phyloP scores from a whole-genome alignment of 805 yeast genomes.

The Blastobotrys chiropterorum region DNA sequence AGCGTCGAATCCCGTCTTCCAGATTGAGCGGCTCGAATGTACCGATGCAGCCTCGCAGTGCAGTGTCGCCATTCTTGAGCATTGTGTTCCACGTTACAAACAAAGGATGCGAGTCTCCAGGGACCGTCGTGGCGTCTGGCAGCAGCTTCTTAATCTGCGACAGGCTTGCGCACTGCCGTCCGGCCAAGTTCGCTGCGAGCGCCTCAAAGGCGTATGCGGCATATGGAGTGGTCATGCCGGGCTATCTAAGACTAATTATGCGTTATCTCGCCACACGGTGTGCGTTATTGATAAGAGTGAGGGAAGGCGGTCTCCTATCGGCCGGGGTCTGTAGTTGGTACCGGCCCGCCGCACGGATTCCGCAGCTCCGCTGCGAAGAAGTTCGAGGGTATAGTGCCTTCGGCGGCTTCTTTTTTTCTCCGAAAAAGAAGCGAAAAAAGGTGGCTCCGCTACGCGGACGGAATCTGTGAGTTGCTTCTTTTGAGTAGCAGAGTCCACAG shows the following conservation, averaged over 20 bases:
- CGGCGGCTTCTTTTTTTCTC: too few relatives aligned
- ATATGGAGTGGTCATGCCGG: conserved; percentile 24
- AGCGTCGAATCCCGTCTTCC: conserved; percentile 53
- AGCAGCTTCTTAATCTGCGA: conserved; percentile 10
- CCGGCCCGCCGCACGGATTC: too few relatives aligned
- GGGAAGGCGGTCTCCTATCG: too few relatives aligned
- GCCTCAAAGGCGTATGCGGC: conserved; percentile 40
- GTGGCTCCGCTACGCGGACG: too few relatives aligned
- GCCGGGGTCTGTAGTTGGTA: too few relatives aligned
- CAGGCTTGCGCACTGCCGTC: conserved; percentile 10
- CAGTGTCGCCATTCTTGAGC: conserved; percentile 24
- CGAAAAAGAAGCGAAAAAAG: too few relatives aligned
- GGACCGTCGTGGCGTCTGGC: conserved; percentile 8
- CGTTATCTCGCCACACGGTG: too few relatives aligned
- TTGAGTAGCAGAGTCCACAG: too few relatives aligned
- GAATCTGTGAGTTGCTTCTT: too few relatives aligned
- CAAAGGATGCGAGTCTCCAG: conserved; percentile 43
- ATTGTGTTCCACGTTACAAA: conserved; percentile 78
- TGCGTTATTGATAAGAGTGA: background rate
- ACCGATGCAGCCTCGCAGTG: conserved; percentile 88
- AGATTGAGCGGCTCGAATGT: conserved; percentile 59
- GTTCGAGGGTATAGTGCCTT: too few relatives aligned
- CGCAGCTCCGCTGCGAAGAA: too few relatives aligned
- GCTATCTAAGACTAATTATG: too few relatives aligned
- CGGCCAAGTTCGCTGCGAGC: conserved; percentile 27